Evolutionary conservation across 306 rosid genomes (phyloP).

Genomic region (Sindora glabra): DNA sequence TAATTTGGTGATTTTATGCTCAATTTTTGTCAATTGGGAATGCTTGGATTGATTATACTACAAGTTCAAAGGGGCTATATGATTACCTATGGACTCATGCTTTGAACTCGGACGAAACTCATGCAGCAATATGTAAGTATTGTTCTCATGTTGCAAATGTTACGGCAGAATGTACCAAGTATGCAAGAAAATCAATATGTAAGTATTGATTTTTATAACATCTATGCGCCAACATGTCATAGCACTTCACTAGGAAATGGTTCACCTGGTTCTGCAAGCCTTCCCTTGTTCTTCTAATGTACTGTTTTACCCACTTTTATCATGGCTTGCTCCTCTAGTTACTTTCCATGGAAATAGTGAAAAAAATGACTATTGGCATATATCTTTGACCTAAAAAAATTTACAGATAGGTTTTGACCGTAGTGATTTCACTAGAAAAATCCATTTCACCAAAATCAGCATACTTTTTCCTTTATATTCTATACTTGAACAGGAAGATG

Average conservation of each 20-base stretch:
- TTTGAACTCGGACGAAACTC: slow-evolving; percentile 50
- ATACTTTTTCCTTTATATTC: neutral
- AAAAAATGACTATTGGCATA: too few species aligned
- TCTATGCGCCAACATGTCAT: slow-evolving; percentile 45
- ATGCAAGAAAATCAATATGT: neutral
- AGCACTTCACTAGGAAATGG: slow-evolving; percentile 11
- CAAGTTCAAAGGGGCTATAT: neutral
- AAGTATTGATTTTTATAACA: slow-evolving; percentile 20
- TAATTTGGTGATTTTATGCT: neutral
- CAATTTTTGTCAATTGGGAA: slow-evolving; percentile 44
- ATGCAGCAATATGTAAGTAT: slow-evolving; percentile 26
- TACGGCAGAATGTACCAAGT: slow-evolving; percentile 16
- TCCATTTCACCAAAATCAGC: too few species aligned
- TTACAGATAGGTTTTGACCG: neutral
- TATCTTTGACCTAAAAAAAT: too few species aligned
- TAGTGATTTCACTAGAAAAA: too few species aligned
- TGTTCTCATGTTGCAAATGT: slow-evolving; percentile 19
- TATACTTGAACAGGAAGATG: too few species aligned
- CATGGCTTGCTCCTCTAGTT: too few species aligned
- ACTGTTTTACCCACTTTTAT: too few species aligned
- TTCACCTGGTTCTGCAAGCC: slow-evolving; percentile 29
- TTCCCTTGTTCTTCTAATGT: neutral
- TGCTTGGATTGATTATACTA: slow-evolving; percentile 42
- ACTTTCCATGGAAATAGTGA: too few species aligned
- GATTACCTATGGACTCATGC: slow-evolving; percentile 50